These are phyloP conservation scores for Kodamaea derodonti DNA, from an alignment of 1,139 yeast genomes.

Conservation along the genomic window DNA sequence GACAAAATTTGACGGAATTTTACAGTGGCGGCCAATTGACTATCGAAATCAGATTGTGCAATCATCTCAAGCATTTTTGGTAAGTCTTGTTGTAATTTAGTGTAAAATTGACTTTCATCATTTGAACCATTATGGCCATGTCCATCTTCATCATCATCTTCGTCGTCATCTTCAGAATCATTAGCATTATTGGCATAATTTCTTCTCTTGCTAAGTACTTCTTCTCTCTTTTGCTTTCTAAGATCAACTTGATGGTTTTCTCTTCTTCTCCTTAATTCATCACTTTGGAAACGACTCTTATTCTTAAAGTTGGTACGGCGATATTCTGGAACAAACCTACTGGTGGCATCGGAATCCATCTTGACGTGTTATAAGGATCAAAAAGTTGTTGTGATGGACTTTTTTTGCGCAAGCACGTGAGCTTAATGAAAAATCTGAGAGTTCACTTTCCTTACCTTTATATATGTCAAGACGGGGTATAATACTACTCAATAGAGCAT, in stretches of 20 bases:
- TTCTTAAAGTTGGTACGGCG: slow-evolving; percentile 96
- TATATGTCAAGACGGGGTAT: too few species aligned
- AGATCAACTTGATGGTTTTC: slow-evolving; percentile 96
- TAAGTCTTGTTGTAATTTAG: slow-evolving; percentile 66
- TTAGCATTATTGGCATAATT: slow-evolving; percentile 48
- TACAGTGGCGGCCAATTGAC: slow-evolving; percentile 83
- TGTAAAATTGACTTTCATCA: slow-evolving; percentile 50
- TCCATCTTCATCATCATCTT: slow-evolving; percentile 46
- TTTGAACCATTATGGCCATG: slow-evolving; percentile 32
- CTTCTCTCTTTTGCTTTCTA: slow-evolving; percentile 95
- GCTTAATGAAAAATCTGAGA: too few species aligned
- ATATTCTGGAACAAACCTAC: slow-evolving; percentile 92
- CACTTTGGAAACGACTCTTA: slow-evolving; percentile 90
- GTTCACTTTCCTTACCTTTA: too few species aligned
- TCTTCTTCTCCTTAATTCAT: slow-evolving; percentile 95
- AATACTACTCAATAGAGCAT: too few species aligned
- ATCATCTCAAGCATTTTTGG: slow-evolving; percentile 86
- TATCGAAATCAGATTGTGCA: slow-evolving; percentile 71
- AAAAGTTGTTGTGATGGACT: background rate
- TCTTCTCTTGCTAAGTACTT: slow-evolving; percentile 88
- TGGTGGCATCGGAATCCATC: slow-evolving; percentile 79
- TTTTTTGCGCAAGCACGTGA: too few species aligned
- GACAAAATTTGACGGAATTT: slow-evolving; percentile 91
- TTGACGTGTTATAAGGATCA: background rate
- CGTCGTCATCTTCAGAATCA: slow-evolving; percentile 40